Evolutionary conservation across 768 basidiomycete genomes (phyloP).

Genomic region (Macrocybe gigantea): DNA sequence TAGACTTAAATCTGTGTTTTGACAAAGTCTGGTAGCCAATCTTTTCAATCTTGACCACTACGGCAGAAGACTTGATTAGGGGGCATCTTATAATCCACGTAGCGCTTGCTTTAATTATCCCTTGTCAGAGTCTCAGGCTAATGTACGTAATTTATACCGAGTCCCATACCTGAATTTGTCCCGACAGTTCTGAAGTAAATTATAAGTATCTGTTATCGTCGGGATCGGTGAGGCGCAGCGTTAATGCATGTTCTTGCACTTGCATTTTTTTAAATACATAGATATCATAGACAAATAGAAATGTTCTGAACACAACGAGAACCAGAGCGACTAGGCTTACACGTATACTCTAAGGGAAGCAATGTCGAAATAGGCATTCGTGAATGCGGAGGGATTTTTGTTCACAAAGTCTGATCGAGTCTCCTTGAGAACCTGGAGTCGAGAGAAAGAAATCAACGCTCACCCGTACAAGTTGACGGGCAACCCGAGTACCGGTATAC

Average conservation of each 20-base stretch:
- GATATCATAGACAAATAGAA: too few species aligned
- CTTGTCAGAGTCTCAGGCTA: too few species aligned
- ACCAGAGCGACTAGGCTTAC: too few species aligned
- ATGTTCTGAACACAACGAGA: too few species aligned
- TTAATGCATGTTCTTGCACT: too few species aligned
- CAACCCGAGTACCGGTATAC: conserved; percentile 42
- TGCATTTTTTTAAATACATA: too few species aligned
- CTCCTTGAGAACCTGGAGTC: neutral
- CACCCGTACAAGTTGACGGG: conserved; percentile 46
- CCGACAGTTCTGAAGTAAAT: too few species aligned
- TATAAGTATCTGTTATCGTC: too few species aligned
- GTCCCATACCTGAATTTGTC: too few species aligned
- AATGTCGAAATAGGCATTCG: conserved; percentile 61
- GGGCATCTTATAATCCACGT: neutral
- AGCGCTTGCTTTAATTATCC: neutral
- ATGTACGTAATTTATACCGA: too few species aligned
- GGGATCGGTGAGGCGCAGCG: too few species aligned
- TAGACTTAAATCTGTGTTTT: too few species aligned
- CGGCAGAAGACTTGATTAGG: conserved; percentile 20
- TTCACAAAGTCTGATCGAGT: conserved; percentile 44
- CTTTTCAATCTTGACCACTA: conserved; percentile 39
- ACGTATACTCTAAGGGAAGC: conserved; percentile 37
- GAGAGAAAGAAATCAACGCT: conserved; percentile 11
- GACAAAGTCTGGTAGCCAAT: conserved; percentile 20
- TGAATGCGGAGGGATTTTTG: conserved; percentile 54